phyloP scores from a whole-genome alignment of 1,284 basidiomycete genomes.

The Pascua sp. region DNA sequence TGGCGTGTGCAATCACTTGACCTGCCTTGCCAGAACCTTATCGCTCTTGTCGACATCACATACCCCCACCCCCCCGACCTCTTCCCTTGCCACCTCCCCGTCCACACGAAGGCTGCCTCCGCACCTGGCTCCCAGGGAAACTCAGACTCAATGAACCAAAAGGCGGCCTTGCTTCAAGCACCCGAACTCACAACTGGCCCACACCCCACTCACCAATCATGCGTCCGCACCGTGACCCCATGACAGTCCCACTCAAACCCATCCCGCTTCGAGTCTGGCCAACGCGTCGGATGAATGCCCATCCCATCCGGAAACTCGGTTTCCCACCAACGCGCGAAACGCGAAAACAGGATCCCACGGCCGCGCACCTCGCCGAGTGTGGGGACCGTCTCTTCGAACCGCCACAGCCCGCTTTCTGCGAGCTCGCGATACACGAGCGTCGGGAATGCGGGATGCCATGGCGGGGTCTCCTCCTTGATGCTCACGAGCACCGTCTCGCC shows the following conservation, averaged over 20 bases:
- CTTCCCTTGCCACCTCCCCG: too few relatives aligned
- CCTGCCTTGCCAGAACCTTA: too few relatives aligned
- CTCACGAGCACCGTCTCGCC: slow-evolving; percentile 75
- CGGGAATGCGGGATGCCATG: slow-evolving; percentile 56
- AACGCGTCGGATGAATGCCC: slow-evolving; percentile 73
- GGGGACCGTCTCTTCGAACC: slow-evolving; percentile 71
- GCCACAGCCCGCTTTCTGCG: slow-evolving; percentile 69
- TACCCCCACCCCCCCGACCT: too few relatives aligned
- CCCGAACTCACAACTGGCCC: neutral
- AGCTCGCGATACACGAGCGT: slow-evolving; percentile 68
- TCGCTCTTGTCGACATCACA: too few relatives aligned
- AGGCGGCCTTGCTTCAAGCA: too few relatives aligned
- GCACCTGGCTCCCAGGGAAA: too few relatives aligned
- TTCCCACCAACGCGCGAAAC: slow-evolving; percentile 69
- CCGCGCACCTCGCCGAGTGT: slow-evolving; percentile 74
- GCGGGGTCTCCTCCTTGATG: slow-evolving; percentile 71
- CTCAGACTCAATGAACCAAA: too few relatives aligned
- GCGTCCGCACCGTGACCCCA: slow-evolving; percentile 62
- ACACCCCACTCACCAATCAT: slow-evolving; percentile 67
- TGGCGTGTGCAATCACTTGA: too few relatives aligned
- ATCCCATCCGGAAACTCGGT: slow-evolving; percentile 50
- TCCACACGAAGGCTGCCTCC: too few relatives aligned
- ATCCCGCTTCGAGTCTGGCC: slow-evolving; percentile 70
- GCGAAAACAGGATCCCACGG: slow-evolving; percentile 72
- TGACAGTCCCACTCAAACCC: slow-evolving; percentile 66